Percentiles rank a stretch among this genome's conserved stretches.
Evolutionary conservation across 1,284 basidiomycete species (phyloP).

Genomic region (Cutaneotrichosporon sp.): DNA sequence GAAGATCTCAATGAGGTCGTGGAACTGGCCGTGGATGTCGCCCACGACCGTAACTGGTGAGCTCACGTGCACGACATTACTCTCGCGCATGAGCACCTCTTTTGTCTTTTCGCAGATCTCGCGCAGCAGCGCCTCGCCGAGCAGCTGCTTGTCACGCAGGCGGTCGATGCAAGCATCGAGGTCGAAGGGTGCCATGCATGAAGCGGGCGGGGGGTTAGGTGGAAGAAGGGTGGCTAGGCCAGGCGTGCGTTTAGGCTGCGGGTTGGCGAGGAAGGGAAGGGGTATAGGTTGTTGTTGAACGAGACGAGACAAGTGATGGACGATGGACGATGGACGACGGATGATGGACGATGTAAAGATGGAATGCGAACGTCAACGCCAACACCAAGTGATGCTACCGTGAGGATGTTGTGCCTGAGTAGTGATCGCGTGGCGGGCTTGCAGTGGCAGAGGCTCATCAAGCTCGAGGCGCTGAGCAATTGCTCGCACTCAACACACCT

Average conservation of each 20-base stretch:
- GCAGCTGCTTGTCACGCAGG: conserved; percentile 82
- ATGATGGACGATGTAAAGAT: neutral
- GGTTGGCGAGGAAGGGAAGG: neutral
- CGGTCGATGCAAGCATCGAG: conserved; percentile 92
- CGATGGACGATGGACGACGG: neutral
- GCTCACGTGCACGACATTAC: conserved; percentile 95
- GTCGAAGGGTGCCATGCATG: conserved; percentile 81
- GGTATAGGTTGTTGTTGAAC: neutral
- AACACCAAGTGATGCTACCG: neutral
- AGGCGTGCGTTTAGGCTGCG: neutral
- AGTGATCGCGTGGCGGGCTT: neutral
- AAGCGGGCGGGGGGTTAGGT: conserved; percentile 4
- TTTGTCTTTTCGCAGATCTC: conserved; percentile 99
- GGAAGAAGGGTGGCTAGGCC: conserved; percentile 1
- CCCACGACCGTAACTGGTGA: conserved; percentile 99
- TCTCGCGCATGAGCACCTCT: conserved; percentile 97
- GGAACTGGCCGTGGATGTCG: conserved; percentile 98
- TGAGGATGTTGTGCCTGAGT: neutral
- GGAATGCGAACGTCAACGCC: too few relatives aligned
- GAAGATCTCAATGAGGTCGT: conserved; percentile 98
- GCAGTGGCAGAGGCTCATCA: neutral
- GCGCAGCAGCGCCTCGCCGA: conserved; percentile 85
- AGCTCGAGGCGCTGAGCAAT: neutral
- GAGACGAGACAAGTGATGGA: neutral
- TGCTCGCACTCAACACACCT: neutral